phyloP scores from a whole-genome alignment of 305 asterid species.

The Fraxinus sp. region DNA sequence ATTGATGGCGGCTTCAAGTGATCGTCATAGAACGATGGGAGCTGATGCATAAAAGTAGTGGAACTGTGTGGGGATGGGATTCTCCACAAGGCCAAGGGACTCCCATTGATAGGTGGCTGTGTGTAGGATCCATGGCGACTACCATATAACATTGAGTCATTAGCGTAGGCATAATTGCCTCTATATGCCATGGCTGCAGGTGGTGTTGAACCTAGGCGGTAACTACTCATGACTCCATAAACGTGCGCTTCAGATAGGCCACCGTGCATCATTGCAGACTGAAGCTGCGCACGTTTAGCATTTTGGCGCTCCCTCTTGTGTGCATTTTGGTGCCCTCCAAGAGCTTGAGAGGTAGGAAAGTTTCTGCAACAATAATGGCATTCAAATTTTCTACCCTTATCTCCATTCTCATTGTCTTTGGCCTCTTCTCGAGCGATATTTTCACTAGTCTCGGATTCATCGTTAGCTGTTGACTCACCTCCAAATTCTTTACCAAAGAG shows the following conservation, averaged over 20 bases:
- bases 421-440: neutral
- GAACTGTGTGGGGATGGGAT: constrained; percentile 31
- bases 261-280: constrained; percentile 38
- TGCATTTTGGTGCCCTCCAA: constrained; percentile 74
- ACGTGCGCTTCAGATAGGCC: constrained; percentile 25
- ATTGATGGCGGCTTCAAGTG: constrained; percentile 15
- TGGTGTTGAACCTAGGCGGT: constrained; percentile 23
- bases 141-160: constrained; percentile 9
- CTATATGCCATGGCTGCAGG: constrained; percentile 17
- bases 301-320: constrained; percentile 61
- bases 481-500: constrained; percentile 81
- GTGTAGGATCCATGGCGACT: constrained; percentile 24
- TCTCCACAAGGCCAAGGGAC: constrained; percentile 48
- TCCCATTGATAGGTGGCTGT: constrained; percentile 39
- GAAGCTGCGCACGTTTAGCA: constrained; percentile 54
- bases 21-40: constrained; percentile 21
- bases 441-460: neutral
- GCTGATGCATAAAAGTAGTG: constrained; percentile 21
- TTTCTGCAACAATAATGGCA: constrained; percentile 70
- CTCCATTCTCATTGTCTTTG: neutral
- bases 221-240: constrained; percentile 37
- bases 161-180: neutral
- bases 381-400: constrained; percentile 44
- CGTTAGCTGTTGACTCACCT: constrained; percentile 1
- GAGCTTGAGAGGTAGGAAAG: constrained; percentile 70